These are phyloP conservation scores for Takashimella tepidaria DNA, from an alignment of 1,284 basidiomycete species.

Conservation along the genomic window DNA sequence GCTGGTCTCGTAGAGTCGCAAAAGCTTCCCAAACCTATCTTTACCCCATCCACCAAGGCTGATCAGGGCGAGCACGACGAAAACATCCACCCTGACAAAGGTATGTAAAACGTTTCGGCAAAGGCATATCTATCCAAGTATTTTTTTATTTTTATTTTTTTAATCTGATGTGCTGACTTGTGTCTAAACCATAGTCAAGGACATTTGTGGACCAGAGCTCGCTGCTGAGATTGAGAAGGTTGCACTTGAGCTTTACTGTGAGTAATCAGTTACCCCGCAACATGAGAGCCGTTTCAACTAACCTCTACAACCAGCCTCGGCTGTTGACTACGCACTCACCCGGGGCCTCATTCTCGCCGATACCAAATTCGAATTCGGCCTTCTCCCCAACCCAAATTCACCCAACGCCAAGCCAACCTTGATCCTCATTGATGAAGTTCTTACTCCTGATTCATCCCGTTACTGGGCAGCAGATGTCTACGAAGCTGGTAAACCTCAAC, in stretches of 20 bases:
- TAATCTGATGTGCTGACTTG: not conserved
- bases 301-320: constrained; percentile 49
- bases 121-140: not conserved
- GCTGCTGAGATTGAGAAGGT: constrained; percentile 45
- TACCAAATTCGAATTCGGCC: constrained; percentile 85
- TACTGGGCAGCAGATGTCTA: constrained; percentile 87
- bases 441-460: constrained; percentile 94
- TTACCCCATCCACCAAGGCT: constrained; percentile 97
- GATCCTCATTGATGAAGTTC: constrained; percentile 89
- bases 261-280: constrained; percentile 7
- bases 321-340: constrained; percentile 68
- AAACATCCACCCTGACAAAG: constrained; percentile 90
- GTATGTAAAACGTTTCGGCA: too few species aligned
- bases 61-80: constrained; percentile 93
- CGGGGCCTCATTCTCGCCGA: constrained; percentile 94
- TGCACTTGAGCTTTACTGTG: constrained; percentile 46
- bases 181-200: constrained; percentile 44
- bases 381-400: constrained; percentile 50
- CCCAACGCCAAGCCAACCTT: constrained; percentile 54
- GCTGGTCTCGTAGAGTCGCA: constrained; percentile 78
- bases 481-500: constrained; percentile 67
- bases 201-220: constrained; percentile 47
- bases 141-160: not conserved
- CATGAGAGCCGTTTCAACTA: not conserved
- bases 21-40: constrained; percentile 74